These are phyloP conservation scores for Neonectria sp. DNA, from an alignment of 2,329 filamentous ascomycete genomes.

Conservation along the genomic window DNA sequence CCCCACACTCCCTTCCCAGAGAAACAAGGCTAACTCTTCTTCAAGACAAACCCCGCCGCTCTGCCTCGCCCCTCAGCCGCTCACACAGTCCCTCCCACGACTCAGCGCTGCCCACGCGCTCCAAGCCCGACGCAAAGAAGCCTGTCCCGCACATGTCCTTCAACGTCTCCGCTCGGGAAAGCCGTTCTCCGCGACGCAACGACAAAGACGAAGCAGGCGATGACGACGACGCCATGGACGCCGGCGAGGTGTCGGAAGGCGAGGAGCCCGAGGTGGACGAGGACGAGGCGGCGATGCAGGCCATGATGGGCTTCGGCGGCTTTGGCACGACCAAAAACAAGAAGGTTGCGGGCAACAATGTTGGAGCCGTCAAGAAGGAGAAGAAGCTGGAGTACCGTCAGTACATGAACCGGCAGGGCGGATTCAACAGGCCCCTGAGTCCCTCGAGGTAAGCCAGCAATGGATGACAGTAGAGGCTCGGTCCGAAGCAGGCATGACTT, in stretches of 20 bases:
- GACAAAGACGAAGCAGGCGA: slow-evolving; percentile 36
- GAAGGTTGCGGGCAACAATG: slow-evolving; percentile 90
- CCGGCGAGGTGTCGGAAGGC: slow-evolving; percentile 46
- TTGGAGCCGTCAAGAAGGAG: slow-evolving; percentile 87
- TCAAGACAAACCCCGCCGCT: slow-evolving; percentile 52
- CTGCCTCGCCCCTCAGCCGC: slow-evolving; percentile 53
- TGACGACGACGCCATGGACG: slow-evolving; percentile 46
- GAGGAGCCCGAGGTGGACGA: slow-evolving; percentile 70
- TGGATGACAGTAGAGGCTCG: not conserved
- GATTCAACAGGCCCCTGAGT: slow-evolving; percentile 85
- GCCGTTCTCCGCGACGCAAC: slow-evolving; percentile 35
- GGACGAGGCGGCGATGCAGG: slow-evolving; percentile 80
- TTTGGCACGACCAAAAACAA: slow-evolving; percentile 92
- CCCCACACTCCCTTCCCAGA: not conserved
- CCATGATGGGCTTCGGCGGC: slow-evolving; percentile 90
- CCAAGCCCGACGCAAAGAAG: slow-evolving; percentile 45
- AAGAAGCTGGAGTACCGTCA: slow-evolving; percentile 96
- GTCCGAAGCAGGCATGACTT: slow-evolving; percentile 5
- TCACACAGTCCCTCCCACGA: slow-evolving; percentile 43
- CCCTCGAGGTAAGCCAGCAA: slow-evolving; percentile 58
- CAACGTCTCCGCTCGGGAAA: slow-evolving; percentile 50
- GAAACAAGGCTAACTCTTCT: slow-evolving; percentile 22
- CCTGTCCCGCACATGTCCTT: slow-evolving; percentile 52
- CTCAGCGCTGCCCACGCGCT: slow-evolving; percentile 53
- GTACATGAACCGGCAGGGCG: slow-evolving; percentile 92